A percentile compares a stretch with the other conserved stretches of the same genome.
phyloP scores from a whole-genome alignment of 2,329 filamentous ascomycete genomes.

The Ceratocystis colombiana region DNA sequence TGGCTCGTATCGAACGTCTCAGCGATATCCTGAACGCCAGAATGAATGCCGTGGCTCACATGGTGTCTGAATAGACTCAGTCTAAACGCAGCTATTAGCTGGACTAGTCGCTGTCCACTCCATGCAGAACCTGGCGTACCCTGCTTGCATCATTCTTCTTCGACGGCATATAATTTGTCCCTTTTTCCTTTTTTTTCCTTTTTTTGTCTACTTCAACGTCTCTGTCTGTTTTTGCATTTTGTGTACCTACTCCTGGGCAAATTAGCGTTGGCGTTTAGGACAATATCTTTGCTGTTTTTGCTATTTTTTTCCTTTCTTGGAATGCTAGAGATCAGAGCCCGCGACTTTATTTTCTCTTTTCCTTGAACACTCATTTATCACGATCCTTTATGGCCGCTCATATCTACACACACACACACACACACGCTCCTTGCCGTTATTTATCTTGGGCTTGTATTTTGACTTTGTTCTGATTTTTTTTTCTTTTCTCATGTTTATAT shows the following conservation, averaged over 20 bases:
- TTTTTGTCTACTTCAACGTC: constrained; percentile 7
- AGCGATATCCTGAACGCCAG: constrained; percentile 30
- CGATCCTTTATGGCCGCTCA: constrained; percentile 15
- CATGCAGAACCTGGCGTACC: constrained; percentile 18
- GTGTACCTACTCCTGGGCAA: constrained; percentile 22
- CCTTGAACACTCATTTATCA: constrained; percentile 10
- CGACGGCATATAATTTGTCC: constrained; percentile 16
- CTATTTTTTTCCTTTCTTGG: constrained; percentile 14
- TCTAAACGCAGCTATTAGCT: constrained; percentile 20
- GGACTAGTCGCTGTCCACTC: constrained; percentile 23
- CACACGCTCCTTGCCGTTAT: constrained; percentile 12
- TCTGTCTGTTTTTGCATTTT: constrained; percentile 20
- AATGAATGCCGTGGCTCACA: constrained; percentile 24
- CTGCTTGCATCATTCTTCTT: constrained; percentile 18
- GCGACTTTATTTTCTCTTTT: constrained; percentile 1
- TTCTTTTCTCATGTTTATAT: constrained; percentile 11
- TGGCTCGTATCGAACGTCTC: constrained; percentile 44
- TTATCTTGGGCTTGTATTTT: constrained; percentile 5
- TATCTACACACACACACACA: background rate
- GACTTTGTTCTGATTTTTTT: constrained; percentile 1
- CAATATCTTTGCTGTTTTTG: constrained; percentile 17
- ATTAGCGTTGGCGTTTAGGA: constrained; percentile 24
- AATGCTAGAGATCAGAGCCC: background rate
- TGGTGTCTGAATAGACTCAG: constrained; percentile 15
- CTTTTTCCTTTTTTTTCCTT: background rate